Conservation (phyloP, 2,329 filamentous ascomycete species). For the Harringtonia lauricola region DNA sequence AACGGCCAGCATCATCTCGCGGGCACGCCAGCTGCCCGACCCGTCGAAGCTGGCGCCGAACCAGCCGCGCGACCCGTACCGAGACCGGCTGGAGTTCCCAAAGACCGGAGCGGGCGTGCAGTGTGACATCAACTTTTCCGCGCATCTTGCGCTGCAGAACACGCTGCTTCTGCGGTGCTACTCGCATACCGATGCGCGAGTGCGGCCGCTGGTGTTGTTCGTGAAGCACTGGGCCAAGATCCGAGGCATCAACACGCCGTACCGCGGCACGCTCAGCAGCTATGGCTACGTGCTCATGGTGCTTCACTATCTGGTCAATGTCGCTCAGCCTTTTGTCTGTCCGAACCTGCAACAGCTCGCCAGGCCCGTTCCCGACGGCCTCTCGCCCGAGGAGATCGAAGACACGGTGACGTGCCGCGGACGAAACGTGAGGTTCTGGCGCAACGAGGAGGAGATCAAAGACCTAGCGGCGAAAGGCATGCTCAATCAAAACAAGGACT, state of each 20-base stretch:
- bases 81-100: conserved; percentile 62
- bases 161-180: conserved; percentile 77
- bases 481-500: conserved; percentile 58
- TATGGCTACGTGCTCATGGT: conserved; percentile 93
- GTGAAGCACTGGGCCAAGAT: conserved; percentile 85
- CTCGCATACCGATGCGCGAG: conserved; percentile 64
- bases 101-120: conserved; percentile 70
- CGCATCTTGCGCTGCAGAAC: conserved; percentile 73
- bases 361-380: conserved; percentile 25
- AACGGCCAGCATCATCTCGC: conserved; percentile 23
- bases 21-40: conserved; percentile 33
- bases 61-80: conserved; percentile 41
- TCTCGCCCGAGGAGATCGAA: conserved; percentile 25
- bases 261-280: conserved; percentile 75
- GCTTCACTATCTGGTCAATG: conserved; percentile 77
- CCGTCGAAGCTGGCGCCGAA: conserved; percentile 38
- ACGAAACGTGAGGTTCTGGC: conserved; percentile 66
- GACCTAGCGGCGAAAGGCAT: conserved; percentile 44
- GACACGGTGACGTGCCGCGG: conserved; percentile 45
- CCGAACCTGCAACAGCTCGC: conserved; percentile 65
- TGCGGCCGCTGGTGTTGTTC: conserved; percentile 70
- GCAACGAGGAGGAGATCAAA: conserved; percentile 59
- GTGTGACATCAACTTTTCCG: conserved; percentile 87
- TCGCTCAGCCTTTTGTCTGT: conserved; percentile 69
- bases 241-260: conserved; percentile 76